Conservation (phyloP, 2,329 filamentous ascomycete species). For the Scopulariopsis brevicaulis region DNA sequence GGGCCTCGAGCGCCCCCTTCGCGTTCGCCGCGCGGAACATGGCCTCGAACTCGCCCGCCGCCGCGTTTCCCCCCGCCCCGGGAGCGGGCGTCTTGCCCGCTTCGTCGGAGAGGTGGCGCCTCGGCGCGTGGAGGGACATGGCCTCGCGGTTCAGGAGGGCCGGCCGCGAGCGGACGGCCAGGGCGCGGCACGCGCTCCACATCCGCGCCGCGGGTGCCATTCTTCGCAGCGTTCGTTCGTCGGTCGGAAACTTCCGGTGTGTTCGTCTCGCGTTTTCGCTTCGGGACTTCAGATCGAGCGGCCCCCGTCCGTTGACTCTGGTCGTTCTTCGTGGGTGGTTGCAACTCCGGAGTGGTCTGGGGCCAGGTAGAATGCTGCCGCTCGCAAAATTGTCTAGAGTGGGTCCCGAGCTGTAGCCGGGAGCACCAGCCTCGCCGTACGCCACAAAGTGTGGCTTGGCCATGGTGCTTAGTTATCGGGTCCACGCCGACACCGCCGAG, state of each 20-base stretch:
- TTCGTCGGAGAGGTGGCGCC: constrained; percentile 16
- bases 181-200: constrained; percentile 27
- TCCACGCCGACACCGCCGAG: too few relatives aligned
- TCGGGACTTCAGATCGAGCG: neutral
- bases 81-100: neutral
- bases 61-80: neutral
- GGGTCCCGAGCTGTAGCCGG: neutral
- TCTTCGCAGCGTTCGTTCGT: neutral
- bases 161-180: constrained; percentile 25
- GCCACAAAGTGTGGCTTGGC: neutral
- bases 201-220: constrained; percentile 47
- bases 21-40: constrained; percentile 8
- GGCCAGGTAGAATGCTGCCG: neutral
- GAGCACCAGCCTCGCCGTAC: neutral
- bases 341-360: neutral
- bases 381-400: constrained; percentile 5
- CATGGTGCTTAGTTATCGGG: too few relatives aligned
- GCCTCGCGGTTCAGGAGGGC: constrained; percentile 11
- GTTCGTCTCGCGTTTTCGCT: neutral
- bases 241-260: neutral
- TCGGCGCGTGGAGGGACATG: constrained; percentile 13
- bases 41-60: neutral
- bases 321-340: neutral
- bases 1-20: constrained; percentile 6
- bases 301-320: neutral